Conservation (phyloP, 495 filamentous ascomycete genomes). For the Aspergillus sclerotioniger region DNA sequence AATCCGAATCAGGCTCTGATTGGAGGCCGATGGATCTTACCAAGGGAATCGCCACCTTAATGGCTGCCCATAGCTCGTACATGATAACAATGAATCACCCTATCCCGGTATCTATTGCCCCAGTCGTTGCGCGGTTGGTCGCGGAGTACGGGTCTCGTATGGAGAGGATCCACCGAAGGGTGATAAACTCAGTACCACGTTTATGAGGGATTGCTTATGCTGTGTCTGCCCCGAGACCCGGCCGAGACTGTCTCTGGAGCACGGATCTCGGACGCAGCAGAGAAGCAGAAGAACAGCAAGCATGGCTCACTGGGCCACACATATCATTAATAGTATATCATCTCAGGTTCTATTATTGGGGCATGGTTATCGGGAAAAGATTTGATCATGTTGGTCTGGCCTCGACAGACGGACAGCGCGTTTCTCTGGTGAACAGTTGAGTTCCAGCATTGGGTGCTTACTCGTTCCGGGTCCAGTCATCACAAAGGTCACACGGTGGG, state of each 20-base stretch:
- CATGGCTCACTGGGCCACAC: no score
- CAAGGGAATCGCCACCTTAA: background rate
- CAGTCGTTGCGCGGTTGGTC: background rate
- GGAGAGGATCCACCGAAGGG: background rate
- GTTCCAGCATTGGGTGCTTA: background rate
- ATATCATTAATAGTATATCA: no score
- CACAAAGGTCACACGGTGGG: background rate
- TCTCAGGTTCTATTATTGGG: no score
- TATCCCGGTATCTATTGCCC: background rate
- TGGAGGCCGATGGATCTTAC: background rate
- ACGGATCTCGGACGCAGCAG: background rate
- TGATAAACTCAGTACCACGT: background rate
- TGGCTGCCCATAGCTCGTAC: background rate
- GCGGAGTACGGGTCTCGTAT: background rate
- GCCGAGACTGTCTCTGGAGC: background rate
- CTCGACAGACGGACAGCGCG: background rate
- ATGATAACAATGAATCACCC: background rate
- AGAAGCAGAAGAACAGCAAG: background rate
- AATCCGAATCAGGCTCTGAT: background rate
- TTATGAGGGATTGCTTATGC: background rate
- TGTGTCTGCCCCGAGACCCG: background rate
- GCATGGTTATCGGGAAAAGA: no score
- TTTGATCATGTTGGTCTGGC: no score
- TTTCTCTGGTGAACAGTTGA: background rate
- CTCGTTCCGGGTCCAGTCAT: background rate